A percentile compares a stretch with the other conserved stretches of the same genome.
Evolutionary conservation across 192 early-diverging fungal genomes (phyloP).

Genomic region (Ambispora gerdemannii): DNA sequence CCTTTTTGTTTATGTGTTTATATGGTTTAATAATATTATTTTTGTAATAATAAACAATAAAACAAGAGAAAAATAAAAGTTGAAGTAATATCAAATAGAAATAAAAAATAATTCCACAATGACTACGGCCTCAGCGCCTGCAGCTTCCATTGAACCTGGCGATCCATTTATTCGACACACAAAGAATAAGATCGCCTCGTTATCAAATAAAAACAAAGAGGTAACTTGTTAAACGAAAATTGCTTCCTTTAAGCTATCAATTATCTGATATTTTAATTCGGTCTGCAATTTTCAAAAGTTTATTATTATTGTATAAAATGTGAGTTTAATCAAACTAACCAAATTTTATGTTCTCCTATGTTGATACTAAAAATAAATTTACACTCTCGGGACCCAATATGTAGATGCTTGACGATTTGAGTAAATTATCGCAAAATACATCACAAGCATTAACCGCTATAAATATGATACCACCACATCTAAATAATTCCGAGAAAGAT

Average conservation of each 20-base stretch:
- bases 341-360: no score
- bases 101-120: no score
- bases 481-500: constrained; percentile 4
- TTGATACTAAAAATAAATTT: neutral
- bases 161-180: constrained; percentile 15
- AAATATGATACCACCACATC: constrained; percentile 23
- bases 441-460: constrained; percentile 27
- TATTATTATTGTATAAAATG: neutral
- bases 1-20: no score
- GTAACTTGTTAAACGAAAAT: constrained; percentile 18
- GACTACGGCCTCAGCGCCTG: constrained; percentile 25
- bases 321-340: no score
- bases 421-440: constrained; percentile 20
- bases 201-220: constrained; percentile 28
- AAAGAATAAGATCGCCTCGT: constrained; percentile 22
- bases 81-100: no score
- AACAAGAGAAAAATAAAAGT: no score
- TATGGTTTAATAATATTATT: no score
- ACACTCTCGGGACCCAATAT: neutral
- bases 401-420: constrained; percentile 32
- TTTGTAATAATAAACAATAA: no score
- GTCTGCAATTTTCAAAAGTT: neutral
- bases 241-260: neutral
- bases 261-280: neutral
- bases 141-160: constrained; percentile 19